phyloP scores from a whole-genome alignment of 805 yeast species.

The Peterozyma xylosa region DNA sequence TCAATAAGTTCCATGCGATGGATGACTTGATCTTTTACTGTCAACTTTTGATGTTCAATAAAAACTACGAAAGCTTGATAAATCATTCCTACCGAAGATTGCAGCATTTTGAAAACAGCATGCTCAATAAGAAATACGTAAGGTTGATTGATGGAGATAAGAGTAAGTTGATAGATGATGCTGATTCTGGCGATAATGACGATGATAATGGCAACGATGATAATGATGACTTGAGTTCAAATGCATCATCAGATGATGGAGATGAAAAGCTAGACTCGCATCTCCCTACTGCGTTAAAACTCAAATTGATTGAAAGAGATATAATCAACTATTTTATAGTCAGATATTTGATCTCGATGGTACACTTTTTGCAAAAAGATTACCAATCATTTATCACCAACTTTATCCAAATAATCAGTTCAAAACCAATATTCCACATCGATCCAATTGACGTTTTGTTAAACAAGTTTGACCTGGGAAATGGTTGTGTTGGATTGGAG shows the following conservation, averaged over 20 bases:
- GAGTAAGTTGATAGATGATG: neutral
- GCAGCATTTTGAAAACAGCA: neutral
- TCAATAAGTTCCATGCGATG: neutral
- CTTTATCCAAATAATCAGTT: slow-evolving; percentile 10
- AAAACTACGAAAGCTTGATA: neutral
- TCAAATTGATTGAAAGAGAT: slow-evolving; percentile 11
- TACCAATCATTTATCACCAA: slow-evolving; percentile 16
- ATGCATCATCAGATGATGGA: neutral
- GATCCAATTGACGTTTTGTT: neutral
- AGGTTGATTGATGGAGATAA: neutral
- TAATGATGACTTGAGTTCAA: neutral
- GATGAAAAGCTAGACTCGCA: neutral
- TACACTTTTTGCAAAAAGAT: slow-evolving; percentile 16
- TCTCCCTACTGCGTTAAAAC: neutral
- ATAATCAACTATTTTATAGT: slow-evolving; percentile 20
- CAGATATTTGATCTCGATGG: slow-evolving; percentile 20
- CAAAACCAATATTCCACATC: neutral
- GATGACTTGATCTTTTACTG: neutral
- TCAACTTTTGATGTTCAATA: neutral
- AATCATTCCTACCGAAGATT: slow-evolving; percentile 12
- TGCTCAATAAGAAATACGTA: neutral
- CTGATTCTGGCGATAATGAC: neutral
- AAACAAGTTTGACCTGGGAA: neutral
- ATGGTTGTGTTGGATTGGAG: neutral
- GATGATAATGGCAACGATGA: neutral